Base-by-base conservation (phyloP, 345 rosid species). In the Schrenkiella parvula region DNA sequence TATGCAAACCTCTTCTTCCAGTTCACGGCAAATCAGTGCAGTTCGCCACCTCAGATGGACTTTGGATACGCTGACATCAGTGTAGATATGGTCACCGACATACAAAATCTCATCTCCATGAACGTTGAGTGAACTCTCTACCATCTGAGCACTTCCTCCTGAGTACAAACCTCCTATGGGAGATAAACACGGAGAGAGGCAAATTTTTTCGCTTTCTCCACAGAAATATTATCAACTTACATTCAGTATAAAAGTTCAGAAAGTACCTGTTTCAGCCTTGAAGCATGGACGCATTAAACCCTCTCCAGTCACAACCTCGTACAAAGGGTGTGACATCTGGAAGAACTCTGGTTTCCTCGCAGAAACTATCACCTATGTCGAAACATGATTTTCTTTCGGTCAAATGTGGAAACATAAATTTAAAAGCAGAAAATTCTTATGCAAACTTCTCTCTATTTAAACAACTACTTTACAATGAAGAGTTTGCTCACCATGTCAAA, bases 301-400 rank as follows among this genome's bases (percentile, higher is more conserved):
- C 76, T 90, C 98, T 48, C 90, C 96, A 0, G 96, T 93, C 80
- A 93, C 97, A 78, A 93, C 97, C 78, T 93, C 98, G 34, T 93
- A 89, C 60, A 93, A 58, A 35, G 98, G 98, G 76, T 90, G 98
- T 48, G 97, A 87, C 92, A 82, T 93, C 83, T 93, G 98, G 80
- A 93, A 93, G 85, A 93, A 93, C 82, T 93, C 98, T 28, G 98
- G 97, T 83, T 93, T 93, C 81, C 97, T 90, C 15, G 98, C 96
- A 21, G 98, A 93, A 46, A 93, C 90, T 57, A 57, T 57, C 28
- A 55, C 60, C 60, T 55, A 17, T 55, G 25, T 54, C 22, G 39
- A n/a, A 51, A 13, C 55, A 51, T 13, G 11, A 13, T 22, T 21
- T 47, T 4, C 3, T 35, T 35, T 1, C 11, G 39, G 39, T 35